Evolutionary conservation across 495 filamentous ascomycete species (phyloP), one percentile per base, ranked within the genome.

Genomic region (Bryoglossum gracile): DNA sequence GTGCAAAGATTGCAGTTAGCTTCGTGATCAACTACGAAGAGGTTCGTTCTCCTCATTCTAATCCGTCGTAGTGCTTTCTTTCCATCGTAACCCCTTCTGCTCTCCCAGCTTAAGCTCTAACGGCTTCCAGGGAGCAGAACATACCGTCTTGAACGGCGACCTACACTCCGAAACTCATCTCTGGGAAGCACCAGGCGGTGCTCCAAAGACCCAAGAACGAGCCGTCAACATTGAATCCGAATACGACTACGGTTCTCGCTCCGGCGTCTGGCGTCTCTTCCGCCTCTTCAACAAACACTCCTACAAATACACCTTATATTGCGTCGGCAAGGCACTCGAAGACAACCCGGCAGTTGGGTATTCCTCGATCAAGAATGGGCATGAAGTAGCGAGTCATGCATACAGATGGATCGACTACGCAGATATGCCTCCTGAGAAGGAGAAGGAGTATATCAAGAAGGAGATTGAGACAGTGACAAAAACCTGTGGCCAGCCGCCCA

Each of bases 1-100:
- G 55, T 23, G 67, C 67, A 8, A 68, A 68, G 41, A 65, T 69
- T 34, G 67, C 67, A 9, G 62, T 69, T 18, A 67, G 60, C 8
- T 69, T 69, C 49, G 67, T 69, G 16, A 65, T 69, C 40, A 69
- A 69, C 52, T 68, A 68, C 41, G 65, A 69, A 41, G 65, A 68
- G 51, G 59, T 58, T 30, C 4, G 13, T 32, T 19, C 11, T 10
- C 22, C 30, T 36, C 4, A 22, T 36, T 40, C 30, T 23, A 21
- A 49, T n/a, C 13, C 26, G 26, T 17, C 4, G 13, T 11, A 8
- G 4, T 3, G 2, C 19, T 26, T 26, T 26, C 21, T 11, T 24
- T 43, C 40, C 26, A 13, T 18, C 40, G 1, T 2, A 25, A 38
- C 6, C 17, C 17, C 16, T 38, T 38, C 17, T 5, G 16, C 8